Base-by-base conservation (phyloP, 768 basidiomycete species). In the Pholiota microspora region DNA sequence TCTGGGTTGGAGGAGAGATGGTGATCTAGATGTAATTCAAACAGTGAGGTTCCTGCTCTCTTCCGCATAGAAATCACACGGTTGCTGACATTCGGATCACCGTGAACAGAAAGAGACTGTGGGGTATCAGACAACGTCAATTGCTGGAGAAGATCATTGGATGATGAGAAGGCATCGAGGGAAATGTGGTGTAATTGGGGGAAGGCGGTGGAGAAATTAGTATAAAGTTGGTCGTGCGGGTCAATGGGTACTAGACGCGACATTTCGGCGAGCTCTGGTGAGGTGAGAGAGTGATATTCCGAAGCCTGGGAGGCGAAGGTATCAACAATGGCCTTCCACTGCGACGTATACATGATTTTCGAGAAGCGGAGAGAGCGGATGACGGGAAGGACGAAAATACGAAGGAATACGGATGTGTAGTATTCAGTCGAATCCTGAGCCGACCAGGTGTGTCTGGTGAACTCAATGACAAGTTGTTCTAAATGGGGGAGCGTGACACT, bases 111-210 rank as follows among this genome's bases (percentile, higher is more conserved):
- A 35, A 71, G 56, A 4, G 53, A 57, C 35, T 56, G 54, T 6
- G 71, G 54, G n/a, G n/a, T n/a, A n/a, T 62, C 51, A 7, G 64
- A 65, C 61, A 67, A 68, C 4, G 60, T 28, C 23, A 70, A 62
- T 27, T 63, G 62, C n/a, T 46, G 47, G 9, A 72, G 27, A 53
- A 71, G 60, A 28, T 56, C 28, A 29, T 66, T 68, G n/a, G 67
- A 62, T 9, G 51, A 51, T 35, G 49, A 31, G 16, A 67, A 56
- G 13, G 58, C 47, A 28, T 63, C 44, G 24, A 71, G 51, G 4
- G 62, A 58, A 2, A 72, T 63, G 8, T 54, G 57, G 7, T 51
- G 63, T 1, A 72, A 55, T 44, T 48, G 40, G 1, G 70, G 70
- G 49, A 72, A 71, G 9, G 68, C 62, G 4, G n/a, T 29, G 4